Conservation (phyloP, 768 basidiomycete genomes). For the Kwoniella dendrophila region DNA sequence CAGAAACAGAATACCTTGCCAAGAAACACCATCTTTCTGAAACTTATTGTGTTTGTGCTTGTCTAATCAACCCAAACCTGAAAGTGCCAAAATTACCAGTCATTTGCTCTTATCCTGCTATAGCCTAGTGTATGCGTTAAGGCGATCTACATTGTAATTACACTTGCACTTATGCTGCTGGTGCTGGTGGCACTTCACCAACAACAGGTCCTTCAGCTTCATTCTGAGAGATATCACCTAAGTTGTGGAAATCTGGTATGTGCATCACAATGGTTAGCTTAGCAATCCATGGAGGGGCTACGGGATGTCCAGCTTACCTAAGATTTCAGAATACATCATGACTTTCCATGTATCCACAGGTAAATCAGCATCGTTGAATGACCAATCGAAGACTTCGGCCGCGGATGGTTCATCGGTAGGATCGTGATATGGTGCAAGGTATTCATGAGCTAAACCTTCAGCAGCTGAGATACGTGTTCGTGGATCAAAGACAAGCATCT, state of each 20-base stretch:
- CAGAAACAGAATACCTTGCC: too few species aligned
- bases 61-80: too few species aligned
- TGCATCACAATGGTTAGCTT: background rate
- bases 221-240: constrained; percentile 51
- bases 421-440: constrained; percentile 96
- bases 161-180: constrained; percentile 28
- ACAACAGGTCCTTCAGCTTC: constrained; percentile 56
- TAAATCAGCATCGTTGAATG: constrained; percentile 98
- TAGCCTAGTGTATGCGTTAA: background rate
- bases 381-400: constrained; percentile 95
- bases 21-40: too few species aligned
- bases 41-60: too few species aligned
- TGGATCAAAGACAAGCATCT: constrained; percentile 99
- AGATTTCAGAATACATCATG: constrained; percentile 99
- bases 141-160: background rate
- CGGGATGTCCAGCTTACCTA: constrained; percentile 64
- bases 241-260: constrained; percentile 55
- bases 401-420: constrained; percentile 96
- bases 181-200: constrained; percentile 45
- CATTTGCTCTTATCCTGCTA: too few species aligned
- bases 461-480: constrained; percentile 93
- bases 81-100: too few species aligned
- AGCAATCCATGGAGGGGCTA: background rate
- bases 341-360: constrained; percentile 99
- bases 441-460: constrained; percentile 85